phyloP scores from a whole-genome alignment of 305 asterid species.

The Andrographis paniculata region DNA sequence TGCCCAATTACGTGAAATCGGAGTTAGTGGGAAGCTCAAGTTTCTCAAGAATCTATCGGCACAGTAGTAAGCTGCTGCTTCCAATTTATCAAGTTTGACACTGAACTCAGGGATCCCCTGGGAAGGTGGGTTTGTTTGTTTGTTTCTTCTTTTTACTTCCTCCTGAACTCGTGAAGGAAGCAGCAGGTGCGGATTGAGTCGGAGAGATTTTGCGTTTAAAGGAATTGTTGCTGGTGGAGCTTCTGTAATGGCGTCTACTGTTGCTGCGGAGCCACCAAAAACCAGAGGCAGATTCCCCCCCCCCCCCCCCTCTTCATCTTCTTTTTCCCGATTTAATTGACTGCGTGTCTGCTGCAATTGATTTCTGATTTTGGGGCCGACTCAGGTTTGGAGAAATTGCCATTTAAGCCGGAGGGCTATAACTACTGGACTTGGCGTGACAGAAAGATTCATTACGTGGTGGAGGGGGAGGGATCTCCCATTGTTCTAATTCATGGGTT shows the following conservation, averaged over 20 bases:
- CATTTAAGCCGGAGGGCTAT: constrained; percentile 82
- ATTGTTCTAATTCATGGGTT: constrained; percentile 92
- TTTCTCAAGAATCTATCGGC: constrained; percentile 24
- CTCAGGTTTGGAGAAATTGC: constrained; percentile 62
- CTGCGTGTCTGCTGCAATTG: neutral
- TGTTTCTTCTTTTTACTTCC: neutral
- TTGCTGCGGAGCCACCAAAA: constrained; percentile 45
- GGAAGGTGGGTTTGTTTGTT: too few relatives aligned
- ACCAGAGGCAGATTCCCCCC: constrained; percentile 21
- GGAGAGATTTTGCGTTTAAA: constrained; percentile 55
- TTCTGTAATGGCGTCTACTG: constrained; percentile 51
- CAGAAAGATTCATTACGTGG: constrained; percentile 72
- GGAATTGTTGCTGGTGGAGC: constrained; percentile 81
- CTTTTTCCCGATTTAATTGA: neutral
- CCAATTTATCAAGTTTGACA: constrained; percentile 1
- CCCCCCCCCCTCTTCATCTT: neutral
- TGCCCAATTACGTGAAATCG: constrained; percentile 27
- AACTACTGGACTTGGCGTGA: constrained; percentile 80
- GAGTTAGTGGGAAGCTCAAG: constrained; percentile 29
- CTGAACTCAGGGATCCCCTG: too few relatives aligned
- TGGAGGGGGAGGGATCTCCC: constrained; percentile 77
- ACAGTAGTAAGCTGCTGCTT: constrained; percentile 53
- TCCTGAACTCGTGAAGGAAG: constrained; percentile 35
- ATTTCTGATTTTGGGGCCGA: neutral
- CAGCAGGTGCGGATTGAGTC: constrained; percentile 52